Conservation (phyloP, 345 rosid genomes). For the Euclidium syriacum region DNA sequence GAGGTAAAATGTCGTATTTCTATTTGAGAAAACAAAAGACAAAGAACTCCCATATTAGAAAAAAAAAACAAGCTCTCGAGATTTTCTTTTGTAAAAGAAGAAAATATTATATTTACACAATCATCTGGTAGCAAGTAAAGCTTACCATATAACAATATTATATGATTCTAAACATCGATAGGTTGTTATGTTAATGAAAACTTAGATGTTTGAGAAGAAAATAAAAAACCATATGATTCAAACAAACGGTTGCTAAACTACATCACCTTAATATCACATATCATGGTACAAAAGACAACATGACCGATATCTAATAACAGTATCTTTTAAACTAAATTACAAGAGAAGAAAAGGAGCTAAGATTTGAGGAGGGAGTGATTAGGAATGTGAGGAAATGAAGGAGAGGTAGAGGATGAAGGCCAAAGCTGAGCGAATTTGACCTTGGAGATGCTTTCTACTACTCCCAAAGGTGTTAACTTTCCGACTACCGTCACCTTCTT, state of each 20-base stretch:
- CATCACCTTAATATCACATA: constrained; percentile 4
- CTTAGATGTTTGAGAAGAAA: background rate
- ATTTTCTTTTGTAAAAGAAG: no score
- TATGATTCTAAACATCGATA: background rate
- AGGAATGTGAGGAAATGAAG: constrained; percentile 7
- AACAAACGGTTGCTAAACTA: background rate
- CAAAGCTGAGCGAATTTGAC: constrained; percentile 83
- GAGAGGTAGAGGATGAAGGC: constrained; percentile 38
- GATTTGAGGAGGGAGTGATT: constrained; percentile 11
- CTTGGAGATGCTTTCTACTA: constrained; percentile 76
- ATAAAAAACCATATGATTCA: background rate
- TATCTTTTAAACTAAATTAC: background rate
- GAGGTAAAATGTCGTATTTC: background rate
- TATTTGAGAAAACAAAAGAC: background rate
- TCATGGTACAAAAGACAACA: background rate
- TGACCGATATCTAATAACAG: background rate
- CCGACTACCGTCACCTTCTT: constrained; percentile 90
- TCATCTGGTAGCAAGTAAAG: background rate
- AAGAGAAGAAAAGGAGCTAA: background rate
- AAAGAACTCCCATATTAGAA: background rate
- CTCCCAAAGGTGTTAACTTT: constrained; percentile 55
- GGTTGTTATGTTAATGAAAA: background rate
- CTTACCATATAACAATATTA: background rate
- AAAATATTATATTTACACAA: background rate
- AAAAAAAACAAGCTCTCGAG: background rate